Evolutionary conservation across 345 rosid species (phyloP).

Genomic region (Linum lewisii): DNA sequence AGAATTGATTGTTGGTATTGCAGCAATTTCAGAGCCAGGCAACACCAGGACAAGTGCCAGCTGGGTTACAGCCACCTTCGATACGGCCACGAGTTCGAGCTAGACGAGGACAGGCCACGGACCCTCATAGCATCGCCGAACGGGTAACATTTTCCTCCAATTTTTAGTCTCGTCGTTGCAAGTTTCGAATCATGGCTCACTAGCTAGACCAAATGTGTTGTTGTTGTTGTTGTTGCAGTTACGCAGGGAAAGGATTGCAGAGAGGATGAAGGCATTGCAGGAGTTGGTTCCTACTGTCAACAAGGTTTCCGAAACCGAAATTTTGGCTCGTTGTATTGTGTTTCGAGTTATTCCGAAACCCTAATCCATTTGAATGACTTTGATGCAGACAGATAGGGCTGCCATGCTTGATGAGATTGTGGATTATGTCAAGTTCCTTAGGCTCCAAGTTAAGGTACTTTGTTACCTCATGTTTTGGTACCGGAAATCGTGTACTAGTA

Average conservation of each 20-base stretch:
- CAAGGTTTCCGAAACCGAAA: constrained; percentile 34
- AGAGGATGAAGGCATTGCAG: constrained; percentile 66
- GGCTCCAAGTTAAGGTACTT: constrained; percentile 74
- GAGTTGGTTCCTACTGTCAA: constrained; percentile 69
- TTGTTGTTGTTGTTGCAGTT: constrained; percentile 31
- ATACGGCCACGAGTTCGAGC: too few species aligned
- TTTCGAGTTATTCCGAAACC: too few species aligned
- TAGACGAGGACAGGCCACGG: too few species aligned
- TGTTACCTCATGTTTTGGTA: too few species aligned
- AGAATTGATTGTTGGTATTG: constrained; percentile 2
- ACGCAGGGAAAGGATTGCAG: constrained; percentile 68
- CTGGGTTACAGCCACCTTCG: constrained; percentile 33
- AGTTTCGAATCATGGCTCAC: too few species aligned
- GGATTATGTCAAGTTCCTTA: constrained; percentile 73
- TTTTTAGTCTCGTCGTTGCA: too few species aligned
- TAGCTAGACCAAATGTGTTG: too few species aligned
- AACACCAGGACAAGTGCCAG: constrained; percentile 23
- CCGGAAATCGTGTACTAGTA: too few species aligned
- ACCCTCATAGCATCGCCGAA: too few species aligned
- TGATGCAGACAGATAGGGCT: constrained; percentile 65
- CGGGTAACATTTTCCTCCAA: too few species aligned
- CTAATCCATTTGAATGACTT: too few species aligned
- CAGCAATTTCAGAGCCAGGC: constrained; percentile 44
- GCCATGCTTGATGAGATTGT: constrained; percentile 77
- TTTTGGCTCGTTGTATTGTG: too few species aligned